These are phyloP conservation scores for Saccharomyces pastorianus DNA, from an alignment of 1,139 yeast species.

Conservation along the genomic window DNA sequence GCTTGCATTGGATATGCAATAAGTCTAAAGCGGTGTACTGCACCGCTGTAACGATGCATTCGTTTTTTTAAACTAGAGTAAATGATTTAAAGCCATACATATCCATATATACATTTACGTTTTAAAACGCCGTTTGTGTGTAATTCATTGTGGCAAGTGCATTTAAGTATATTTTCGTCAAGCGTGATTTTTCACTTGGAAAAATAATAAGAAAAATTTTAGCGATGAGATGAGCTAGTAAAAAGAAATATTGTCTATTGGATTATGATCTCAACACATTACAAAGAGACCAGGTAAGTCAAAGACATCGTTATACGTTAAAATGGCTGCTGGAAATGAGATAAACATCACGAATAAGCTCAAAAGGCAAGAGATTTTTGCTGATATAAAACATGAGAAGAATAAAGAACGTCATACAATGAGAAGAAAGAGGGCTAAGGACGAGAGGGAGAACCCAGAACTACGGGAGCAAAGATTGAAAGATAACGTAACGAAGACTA, in stretches of 20 bases:
- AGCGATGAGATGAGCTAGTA: constrained; percentile 5
- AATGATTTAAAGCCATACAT: background rate
- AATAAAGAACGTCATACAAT: constrained; percentile 70
- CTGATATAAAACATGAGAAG: constrained; percentile 64
- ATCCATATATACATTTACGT: background rate
- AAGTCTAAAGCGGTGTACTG: no score
- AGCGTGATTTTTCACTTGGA: background rate
- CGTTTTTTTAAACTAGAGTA: background rate
- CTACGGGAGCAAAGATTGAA: constrained; percentile 71
- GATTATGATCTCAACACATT: no score
- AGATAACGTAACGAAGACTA: constrained; percentile 76
- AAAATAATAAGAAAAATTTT: background rate
- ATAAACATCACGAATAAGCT: constrained; percentile 59
- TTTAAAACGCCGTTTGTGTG: no score
- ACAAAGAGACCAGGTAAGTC: background rate
- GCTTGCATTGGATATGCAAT: background rate
- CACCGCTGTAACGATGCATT: no score
- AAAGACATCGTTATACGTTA: background rate
- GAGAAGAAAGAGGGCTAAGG: constrained; percentile 72
- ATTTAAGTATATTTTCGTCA: no score
- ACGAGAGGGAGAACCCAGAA: constrained; percentile 75
- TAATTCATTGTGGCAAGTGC: no score
- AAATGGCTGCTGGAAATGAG: constrained; percentile 18
- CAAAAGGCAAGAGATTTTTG: constrained; percentile 70
- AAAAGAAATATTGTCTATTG: background rate